Evolutionary conservation across 208 protist genomes (phyloP).

Genomic region (Acanthamoeba royreba): DNA sequence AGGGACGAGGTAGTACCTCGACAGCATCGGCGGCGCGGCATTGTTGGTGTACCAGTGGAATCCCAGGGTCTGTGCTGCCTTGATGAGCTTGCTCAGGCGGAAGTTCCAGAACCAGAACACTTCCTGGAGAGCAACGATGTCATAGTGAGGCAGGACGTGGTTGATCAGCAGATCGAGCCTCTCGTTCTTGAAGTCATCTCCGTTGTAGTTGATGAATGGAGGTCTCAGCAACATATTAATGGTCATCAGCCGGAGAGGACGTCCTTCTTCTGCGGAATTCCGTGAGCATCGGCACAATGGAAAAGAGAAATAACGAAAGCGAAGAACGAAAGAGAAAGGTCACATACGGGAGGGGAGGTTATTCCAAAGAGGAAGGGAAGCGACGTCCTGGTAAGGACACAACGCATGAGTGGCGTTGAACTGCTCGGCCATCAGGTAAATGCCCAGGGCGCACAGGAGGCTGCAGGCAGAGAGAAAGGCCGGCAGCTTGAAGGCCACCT

Average conservation of each 20-base stretch:
- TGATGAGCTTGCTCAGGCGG: neutral
- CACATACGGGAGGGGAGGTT: neutral
- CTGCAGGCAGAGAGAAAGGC: neutral
- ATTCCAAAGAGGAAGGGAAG: neutral
- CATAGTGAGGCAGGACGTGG: conserved; percentile 9
- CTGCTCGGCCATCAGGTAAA: neutral
- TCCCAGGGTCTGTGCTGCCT: neutral
- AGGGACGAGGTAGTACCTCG: neutral
- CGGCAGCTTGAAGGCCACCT: neutral
- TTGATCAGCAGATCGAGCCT: neutral
- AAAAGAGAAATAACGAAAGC: neutral
- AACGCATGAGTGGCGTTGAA: neutral
- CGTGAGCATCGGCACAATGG: neutral
- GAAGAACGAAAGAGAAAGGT: neutral
- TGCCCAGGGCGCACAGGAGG: neutral
- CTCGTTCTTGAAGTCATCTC: conserved; percentile 30
- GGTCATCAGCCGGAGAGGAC: neutral
- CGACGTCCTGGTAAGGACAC: neutral
- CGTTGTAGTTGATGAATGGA: conserved; percentile 41
- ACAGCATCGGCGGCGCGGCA: neutral
- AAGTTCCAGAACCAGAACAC: conserved; percentile 32
- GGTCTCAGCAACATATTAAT: conserved; percentile 36
- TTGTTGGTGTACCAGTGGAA: conserved; percentile 30
- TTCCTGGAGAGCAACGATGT: conserved; percentile 28
- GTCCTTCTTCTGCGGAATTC: neutral